Conservation (phyloP, 106 monocot species). For the Posidonia australis region DNA sequence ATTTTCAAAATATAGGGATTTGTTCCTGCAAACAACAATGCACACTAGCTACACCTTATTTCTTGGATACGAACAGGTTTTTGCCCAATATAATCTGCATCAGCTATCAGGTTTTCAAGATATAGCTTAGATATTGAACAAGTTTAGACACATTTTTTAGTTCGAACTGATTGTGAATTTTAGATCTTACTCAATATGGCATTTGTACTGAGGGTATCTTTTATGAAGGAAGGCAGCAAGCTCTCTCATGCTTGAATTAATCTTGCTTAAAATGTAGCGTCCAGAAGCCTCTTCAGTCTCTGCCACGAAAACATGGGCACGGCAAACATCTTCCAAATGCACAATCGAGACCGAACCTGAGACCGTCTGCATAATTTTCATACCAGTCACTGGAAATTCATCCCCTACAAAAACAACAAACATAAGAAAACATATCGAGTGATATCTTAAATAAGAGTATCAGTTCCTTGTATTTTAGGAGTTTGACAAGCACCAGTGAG, state of each 20-base stretch:
- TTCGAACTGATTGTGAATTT: too few relatives aligned
- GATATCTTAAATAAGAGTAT: background rate
- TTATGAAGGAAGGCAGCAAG: conserved; percentile 22
- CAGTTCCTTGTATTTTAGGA: background rate
- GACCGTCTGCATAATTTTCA: conserved; percentile 22
- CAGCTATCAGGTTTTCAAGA: too few relatives aligned
- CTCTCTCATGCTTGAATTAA: conserved; percentile 19
- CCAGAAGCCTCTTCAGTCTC: conserved; percentile 29
- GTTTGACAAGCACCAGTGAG: conserved; percentile 8
- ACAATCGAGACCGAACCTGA: conserved; percentile 25
- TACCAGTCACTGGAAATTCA: background rate
- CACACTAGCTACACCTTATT: too few relatives aligned
- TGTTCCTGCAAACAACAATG: too few relatives aligned
- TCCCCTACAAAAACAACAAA: conserved; percentile 6
- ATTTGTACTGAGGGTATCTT: conserved; percentile 25
- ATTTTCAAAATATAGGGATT: too few relatives aligned
- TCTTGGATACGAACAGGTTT: too few relatives aligned
- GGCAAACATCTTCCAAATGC: conserved; percentile 31
- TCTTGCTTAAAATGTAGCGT: conserved; percentile 31
- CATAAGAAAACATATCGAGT: background rate
- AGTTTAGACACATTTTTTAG: too few relatives aligned
- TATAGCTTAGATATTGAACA: too few relatives aligned
- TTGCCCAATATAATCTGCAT: too few relatives aligned
- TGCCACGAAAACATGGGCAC: conserved; percentile 31
- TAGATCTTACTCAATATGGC: conserved; percentile 24